Conservation (phyloP, 2,329 filamentous ascomycete genomes). For the Colletotrichum ledebouriae region DNA sequence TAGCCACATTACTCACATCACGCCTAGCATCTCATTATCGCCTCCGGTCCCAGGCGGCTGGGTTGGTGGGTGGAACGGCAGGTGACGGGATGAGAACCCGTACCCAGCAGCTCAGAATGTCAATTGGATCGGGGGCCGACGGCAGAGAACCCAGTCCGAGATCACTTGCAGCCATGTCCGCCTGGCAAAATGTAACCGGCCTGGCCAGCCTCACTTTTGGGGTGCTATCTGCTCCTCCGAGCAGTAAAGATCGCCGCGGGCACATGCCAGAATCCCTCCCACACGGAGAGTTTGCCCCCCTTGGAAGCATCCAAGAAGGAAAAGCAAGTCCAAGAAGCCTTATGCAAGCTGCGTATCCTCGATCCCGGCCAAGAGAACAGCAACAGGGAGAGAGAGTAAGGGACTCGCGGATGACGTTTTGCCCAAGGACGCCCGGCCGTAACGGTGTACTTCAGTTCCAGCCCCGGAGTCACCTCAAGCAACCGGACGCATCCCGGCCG, state of each 20-base stretch:
- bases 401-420: background rate
- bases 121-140: slow-evolving; percentile 19
- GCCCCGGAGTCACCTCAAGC: background rate
- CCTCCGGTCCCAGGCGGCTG: background rate
- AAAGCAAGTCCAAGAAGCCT: background rate
- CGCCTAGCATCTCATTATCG: background rate
- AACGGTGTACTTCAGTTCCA: background rate
- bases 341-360: background rate
- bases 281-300: background rate
- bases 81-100: slow-evolving; percentile 21
- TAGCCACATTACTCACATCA: too few species aligned
- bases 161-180: slow-evolving; percentile 9
- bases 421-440: background rate
- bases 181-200: slow-evolving; percentile 9
- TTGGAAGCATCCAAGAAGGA: slow-evolving; percentile 7
- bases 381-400: background rate
- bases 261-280: slow-evolving; percentile 6
- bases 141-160: slow-evolving; percentile 18
- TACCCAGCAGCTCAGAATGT: slow-evolving; percentile 12
- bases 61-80: slow-evolving; percentile 20
- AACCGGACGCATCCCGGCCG: slow-evolving; percentile 2
- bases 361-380: background rate
- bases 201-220: slow-evolving; percentile 32
- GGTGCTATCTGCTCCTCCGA: background rate
- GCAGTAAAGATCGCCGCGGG: slow-evolving; percentile 25